Base-by-base conservation (phyloP, 208 protist species). In the Naegleria gruberi region DNA sequence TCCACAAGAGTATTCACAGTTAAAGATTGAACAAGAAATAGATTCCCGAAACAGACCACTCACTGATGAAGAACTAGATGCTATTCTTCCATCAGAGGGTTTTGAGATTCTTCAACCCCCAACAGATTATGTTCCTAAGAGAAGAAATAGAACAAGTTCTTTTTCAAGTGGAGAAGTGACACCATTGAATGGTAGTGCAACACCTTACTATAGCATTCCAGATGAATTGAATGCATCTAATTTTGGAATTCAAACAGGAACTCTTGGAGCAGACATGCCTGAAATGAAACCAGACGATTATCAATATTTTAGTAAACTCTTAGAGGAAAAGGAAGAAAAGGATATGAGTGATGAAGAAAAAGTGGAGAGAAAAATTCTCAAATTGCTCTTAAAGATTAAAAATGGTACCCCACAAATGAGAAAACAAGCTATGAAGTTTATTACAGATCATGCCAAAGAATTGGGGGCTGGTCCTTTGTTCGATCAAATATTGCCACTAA, bases 361-460 rank as follows among this genome's bases (percentile, higher is more conserved):
- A 23, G 98, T 98, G 37, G 97, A 99, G 46, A 96, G 98, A 82
- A 94, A 97, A 74, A 96, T 99, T 82, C 99, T 99, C 97, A 97
- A 97, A 91, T 96, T 99, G 81, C 94, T 99, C 26, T 97, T 99
- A 51, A 98, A 98, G 91, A 96, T 99, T 81, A 99, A 99, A 93
- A 99, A 99, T 94, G 99, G 99, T 86, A 98, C 98, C 57, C 97
- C 97, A 45, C 96, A 94, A 89, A 97, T 99, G 95, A 94, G 99
- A 23, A 99, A 99, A 92, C 91, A 94, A 83, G 98, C 97, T 37
- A 96, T 99, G 82, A 95, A 98, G 43, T 97, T 98, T 91, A 92
- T 99, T 17, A 99, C 99, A 5, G 98, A 99, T 85, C 99, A 99
- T 94, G 97, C 98, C 17, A 91, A 95, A 81, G 94, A 99, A 43